Conservation (phyloP, 768 basidiomycete species). For the Favolaschia claudopus region DNA sequence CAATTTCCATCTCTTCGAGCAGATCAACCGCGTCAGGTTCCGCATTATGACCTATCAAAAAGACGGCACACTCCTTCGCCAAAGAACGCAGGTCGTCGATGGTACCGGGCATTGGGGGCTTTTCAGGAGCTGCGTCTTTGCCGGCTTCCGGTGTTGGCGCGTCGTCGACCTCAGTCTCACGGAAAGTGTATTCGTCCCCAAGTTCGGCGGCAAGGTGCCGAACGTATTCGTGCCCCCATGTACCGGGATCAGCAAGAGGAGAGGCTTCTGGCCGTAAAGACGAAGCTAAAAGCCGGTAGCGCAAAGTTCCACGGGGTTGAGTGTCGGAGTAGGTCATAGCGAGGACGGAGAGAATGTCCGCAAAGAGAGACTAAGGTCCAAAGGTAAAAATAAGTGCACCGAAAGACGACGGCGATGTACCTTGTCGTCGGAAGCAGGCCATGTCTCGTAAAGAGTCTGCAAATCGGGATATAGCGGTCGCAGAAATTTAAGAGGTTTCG, state of each 20-base stretch:
- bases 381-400: conserved; percentile 6
- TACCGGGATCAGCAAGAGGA: conserved; percentile 86
- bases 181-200: conserved; percentile 85
- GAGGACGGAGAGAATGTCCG: conserved; percentile 96
- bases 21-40: conserved; percentile 98
- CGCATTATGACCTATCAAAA: conserved; percentile 92
- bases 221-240: conserved; percentile 99
- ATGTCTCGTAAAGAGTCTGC: conserved; percentile 82
- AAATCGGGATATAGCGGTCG: conserved; percentile 92
- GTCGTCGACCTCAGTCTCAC: conserved; percentile 65
- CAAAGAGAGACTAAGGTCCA: conserved; percentile 79
- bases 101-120: too few relatives aligned
- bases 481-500: conserved; percentile 98
- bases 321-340: conserved; percentile 99
- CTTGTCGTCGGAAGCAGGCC: conserved; percentile 82
- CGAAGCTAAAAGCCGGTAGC: conserved; percentile 87
- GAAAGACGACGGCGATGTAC: conserved; percentile 41
- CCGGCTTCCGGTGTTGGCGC: too few relatives aligned
- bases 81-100: conserved; percentile 79
- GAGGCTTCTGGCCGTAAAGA: conserved; percentile 70
- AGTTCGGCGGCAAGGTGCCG: conserved; percentile 96
- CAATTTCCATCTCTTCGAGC: conserved; percentile 91
- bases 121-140: conserved; percentile 47
- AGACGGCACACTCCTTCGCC: conserved; percentile 85
- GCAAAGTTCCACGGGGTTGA: conserved; percentile 93